Evolutionary conservation across 2,329 filamentous ascomycete genomes (phyloP).

Genomic region (Harringtonia lauricola): DNA sequence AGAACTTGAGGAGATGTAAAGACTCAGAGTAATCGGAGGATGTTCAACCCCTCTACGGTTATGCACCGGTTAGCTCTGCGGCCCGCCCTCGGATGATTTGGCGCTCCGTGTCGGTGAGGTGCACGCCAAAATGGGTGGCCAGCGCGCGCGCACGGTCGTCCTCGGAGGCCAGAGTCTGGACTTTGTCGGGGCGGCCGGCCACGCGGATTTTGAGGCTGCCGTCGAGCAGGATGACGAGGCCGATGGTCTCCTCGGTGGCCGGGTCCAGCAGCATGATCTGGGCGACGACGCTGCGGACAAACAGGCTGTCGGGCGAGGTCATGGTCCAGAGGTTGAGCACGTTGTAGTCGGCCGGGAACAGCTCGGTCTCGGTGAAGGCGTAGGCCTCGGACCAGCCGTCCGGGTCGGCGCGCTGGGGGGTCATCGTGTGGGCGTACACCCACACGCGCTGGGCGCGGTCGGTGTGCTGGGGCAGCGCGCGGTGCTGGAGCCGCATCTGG

Average conservation of each 20-base stretch:
- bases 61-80: too few relatives aligned
- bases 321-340: constrained; percentile 32
- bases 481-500: neutral
- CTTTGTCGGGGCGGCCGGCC: constrained; percentile 27
- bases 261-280: constrained; percentile 18
- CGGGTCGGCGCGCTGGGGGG: constrained; percentile 11
- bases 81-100: constrained; percentile 32
- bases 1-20: too few relatives aligned
- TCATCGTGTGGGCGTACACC: constrained; percentile 22
- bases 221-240: constrained; percentile 31
- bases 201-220: constrained; percentile 32
- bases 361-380: constrained; percentile 39
- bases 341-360: constrained; percentile 32
- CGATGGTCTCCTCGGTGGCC: constrained; percentile 14
- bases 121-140: constrained; percentile 36
- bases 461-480: constrained; percentile 11
- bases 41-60: too few relatives aligned
- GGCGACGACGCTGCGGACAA: constrained; percentile 25
- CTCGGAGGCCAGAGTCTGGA: constrained; percentile 32
- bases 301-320: constrained; percentile 23
- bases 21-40: too few relatives aligned
- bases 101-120: constrained; percentile 32
- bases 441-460: constrained; percentile 24
- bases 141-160: constrained; percentile 37
- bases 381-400: constrained; percentile 35